Base-by-base conservation (phyloP, 352 stramenopile genomes). In the Globisporangium megalacanthum region DNA sequence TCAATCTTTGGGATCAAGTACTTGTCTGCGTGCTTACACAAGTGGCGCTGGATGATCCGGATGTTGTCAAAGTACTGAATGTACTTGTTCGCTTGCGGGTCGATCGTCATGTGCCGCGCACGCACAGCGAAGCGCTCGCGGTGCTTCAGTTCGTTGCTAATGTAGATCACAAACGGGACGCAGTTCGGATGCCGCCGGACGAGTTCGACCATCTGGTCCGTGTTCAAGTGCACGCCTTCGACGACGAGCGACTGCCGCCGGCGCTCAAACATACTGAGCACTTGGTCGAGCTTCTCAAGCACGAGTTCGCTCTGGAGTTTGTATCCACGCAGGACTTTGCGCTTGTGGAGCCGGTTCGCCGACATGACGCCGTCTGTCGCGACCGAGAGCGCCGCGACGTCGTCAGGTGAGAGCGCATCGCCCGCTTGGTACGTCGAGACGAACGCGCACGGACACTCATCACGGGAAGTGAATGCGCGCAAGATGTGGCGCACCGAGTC, bases 11-110 rank as follows among this genome's bases (percentile, higher is more conserved):
- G 85, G 58, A 95, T 95, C n/a, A 95, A 61, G 49, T 65, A 87
- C 47, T 85, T 80, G 62, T 95, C 83, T 17, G 83, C 85, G 55
- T 92, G 72, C 64, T 95, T 95, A 64, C 81, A 90, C 22, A 92
- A 64, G 61, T 93, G 79, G 37, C 79, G 77, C 72, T 95, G 85
- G 61, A 95, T 95, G 61, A 91, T 87, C 64, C 83, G 83, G 60
- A 95, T 95, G 59, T 95, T 95, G 65, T 93, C 85, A 61, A 95
- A 95, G 67, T 92, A 87, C 58, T 93, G 89, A 61, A 95, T 95
- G 66, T 95, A 95, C 68, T 95, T 95, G 71, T 95, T 95, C 54
- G 88, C 80, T 61, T 93, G 81, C 13, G 85, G 85, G 54, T 93
- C 81, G 52, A 95, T 88, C 45, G 85, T 95, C 85, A 95, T 95